A percentile compares a stretch with the other conserved stretches of the same genome.
Evolutionary conservation across 345 rosid genomes (phyloP).

Genomic region (Eucalyptus polyanthemos): DNA sequence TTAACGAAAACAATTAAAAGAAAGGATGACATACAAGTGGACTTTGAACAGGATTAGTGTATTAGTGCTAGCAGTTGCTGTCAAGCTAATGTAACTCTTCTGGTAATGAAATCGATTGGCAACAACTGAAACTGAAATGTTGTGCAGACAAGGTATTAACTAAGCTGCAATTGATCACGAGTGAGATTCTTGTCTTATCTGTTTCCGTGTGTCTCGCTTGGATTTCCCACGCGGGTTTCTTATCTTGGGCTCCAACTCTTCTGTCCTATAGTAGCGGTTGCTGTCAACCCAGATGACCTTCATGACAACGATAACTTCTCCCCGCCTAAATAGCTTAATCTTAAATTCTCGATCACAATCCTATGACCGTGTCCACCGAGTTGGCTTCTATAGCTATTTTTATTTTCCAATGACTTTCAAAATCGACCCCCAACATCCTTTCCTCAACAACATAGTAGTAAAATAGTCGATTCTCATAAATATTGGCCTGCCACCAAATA

Average conservation of each 20-base stretch:
- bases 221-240: not conserved
- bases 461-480: too few species aligned
- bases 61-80: not conserved
- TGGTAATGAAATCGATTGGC: not conserved
- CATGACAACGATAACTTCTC: too few species aligned
- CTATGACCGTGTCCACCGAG: too few species aligned
- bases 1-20: not conserved
- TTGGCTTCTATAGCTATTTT: too few species aligned
- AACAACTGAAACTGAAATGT: not conserved
- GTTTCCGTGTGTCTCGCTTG: not conserved
- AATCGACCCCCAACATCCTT: too few species aligned
- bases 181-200: not conserved
- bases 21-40: not conserved
- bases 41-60: not conserved
- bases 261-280: not conserved
- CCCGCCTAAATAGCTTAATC: too few species aligned
- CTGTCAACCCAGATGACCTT: too few species aligned
- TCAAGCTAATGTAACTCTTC: not conserved
- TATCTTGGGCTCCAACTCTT: not conserved
- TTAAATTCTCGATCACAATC: too few species aligned
- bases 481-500: too few species aligned
- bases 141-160: not conserved
- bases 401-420: too few species aligned
- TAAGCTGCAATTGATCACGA: not conserved
- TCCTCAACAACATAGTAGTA: too few species aligned